These are phyloP conservation scores for Pseudocercospora pini-densiflorae DNA, from an alignment of 2,329 filamentous ascomycete species.

Conservation along the genomic window DNA sequence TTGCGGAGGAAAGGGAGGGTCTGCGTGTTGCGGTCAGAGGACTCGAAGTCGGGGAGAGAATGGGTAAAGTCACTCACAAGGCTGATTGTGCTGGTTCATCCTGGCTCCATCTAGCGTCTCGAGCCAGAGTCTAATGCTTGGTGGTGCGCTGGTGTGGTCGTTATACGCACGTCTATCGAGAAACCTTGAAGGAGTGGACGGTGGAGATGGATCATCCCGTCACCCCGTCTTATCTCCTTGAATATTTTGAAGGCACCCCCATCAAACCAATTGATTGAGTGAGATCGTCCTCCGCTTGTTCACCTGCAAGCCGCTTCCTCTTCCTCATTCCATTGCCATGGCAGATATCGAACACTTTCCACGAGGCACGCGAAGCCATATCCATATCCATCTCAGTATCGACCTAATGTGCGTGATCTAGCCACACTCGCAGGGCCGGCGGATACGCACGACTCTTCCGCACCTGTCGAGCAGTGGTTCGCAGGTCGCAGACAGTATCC, in stretches of 20 bases:
- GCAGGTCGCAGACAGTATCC: too few species aligned
- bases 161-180: not conserved
- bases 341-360: too few species aligned
- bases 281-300: too few species aligned
- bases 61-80: not conserved
- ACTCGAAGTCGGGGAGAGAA: not conserved
- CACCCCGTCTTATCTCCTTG: not conserved
- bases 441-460: too few species aligned
- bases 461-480: too few species aligned
- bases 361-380: too few species aligned
- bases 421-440: too few species aligned
- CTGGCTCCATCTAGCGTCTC: slow-evolving; percentile 6
- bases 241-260: not conserved
- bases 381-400: too few species aligned
- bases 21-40: not conserved
- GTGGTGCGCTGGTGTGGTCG: slow-evolving; percentile 7
- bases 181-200: not conserved
- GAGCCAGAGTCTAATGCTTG: slow-evolving; percentile 3
- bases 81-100: slow-evolving; percentile 12
- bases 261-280: too few species aligned
- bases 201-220: not conserved
- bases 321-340: too few species aligned
- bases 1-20: slow-evolving; percentile 6
- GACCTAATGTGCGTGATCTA: too few species aligned
- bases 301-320: too few species aligned